A percentile compares a stretch with the other conserved stretches of the same genome.
Conservation (phyloP, 2,329 filamentous ascomycete genomes). For the Arthrobotrys sinensis region DNA sequence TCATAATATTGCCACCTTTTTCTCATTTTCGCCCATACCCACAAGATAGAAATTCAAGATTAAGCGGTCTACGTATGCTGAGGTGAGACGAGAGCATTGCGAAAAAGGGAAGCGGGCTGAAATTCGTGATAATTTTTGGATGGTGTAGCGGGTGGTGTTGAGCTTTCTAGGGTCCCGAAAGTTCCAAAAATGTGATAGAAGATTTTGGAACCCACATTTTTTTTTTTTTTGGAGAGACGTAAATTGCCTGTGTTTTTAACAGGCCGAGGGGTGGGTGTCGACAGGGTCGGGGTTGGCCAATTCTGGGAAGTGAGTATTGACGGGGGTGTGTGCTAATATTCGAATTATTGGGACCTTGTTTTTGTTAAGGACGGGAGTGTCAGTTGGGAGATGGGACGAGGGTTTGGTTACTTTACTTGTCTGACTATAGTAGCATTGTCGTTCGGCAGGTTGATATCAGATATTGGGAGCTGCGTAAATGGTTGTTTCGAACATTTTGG, state of each 20-base stretch:
- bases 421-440: conserved; percentile 50
- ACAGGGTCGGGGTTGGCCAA: conserved; percentile 26
- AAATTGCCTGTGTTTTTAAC: conserved; percentile 19
- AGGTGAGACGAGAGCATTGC: conserved; percentile 44
- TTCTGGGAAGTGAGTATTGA: conserved; percentile 25
- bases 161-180: conserved; percentile 45
- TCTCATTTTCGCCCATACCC: neutral
- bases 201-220: conserved; percentile 12
- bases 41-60: conserved; percentile 7
- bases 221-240: neutral
- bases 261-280: conserved; percentile 22
- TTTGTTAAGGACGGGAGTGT: conserved; percentile 12
- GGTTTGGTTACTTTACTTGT: conserved; percentile 22
- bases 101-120: conserved; percentile 23
- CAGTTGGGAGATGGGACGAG: conserved; percentile 44
- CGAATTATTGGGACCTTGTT: conserved; percentile 11
- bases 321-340: conserved; percentile 14
- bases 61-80: conserved; percentile 31
- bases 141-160: conserved; percentile 57
- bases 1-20: conserved; percentile 21
- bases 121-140: conserved; percentile 35
- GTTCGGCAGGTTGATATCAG: conserved; percentile 23
- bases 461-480: conserved; percentile 1
- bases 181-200: conserved; percentile 53
- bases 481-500: conserved; percentile 14